Evolutionary conservation across 1,284 basidiomycete species (phyloP).

Genomic region (Sanghuangporus weigelae): DNA sequence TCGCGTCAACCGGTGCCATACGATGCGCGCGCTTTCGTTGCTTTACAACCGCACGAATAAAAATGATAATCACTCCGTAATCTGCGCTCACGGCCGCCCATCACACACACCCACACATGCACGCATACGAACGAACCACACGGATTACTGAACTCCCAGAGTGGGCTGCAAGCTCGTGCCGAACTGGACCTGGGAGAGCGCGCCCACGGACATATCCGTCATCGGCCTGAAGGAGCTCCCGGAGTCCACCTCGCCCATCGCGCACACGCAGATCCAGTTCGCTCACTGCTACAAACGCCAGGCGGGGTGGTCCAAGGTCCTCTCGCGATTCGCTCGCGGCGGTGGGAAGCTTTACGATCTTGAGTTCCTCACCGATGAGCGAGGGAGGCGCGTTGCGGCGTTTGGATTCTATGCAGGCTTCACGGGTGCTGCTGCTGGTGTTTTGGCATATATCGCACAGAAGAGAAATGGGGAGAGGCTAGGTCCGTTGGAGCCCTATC

Average conservation of each 20-base stretch:
- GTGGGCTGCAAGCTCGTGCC: constrained; percentile 87
- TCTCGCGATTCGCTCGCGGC: constrained; percentile 85
- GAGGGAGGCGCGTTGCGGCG: constrained; percentile 91
- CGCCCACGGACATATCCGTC: constrained; percentile 76
- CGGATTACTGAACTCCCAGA: constrained; percentile 24
- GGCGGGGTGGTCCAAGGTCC: constrained; percentile 87
- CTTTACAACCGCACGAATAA: not conserved
- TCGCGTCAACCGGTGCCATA: not conserved
- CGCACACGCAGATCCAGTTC: constrained; percentile 97
- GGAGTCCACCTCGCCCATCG: constrained; percentile 73
- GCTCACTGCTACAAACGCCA: constrained; percentile 99
- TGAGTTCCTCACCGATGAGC: constrained; percentile 90
- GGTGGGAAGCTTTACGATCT: constrained; percentile 92
- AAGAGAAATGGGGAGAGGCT: constrained; percentile 46
- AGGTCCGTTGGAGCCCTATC: constrained; percentile 72
- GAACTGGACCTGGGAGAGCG: constrained; percentile 87
- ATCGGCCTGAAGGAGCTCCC: constrained; percentile 97
- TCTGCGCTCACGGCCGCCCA: constrained; percentile 27
- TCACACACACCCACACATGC: not conserved
- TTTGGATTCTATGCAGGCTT: constrained; percentile 99
- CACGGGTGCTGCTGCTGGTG: constrained; percentile 92
- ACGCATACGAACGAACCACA: not conserved
- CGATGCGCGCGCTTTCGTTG: not conserved
- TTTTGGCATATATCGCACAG: constrained; percentile 76
- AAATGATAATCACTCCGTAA: not conserved